Evolutionary conservation across 1,139 yeast species (phyloP), one percentile per base, ranked within the genome.

Genomic region (Geotrichum restrictum): DNA sequence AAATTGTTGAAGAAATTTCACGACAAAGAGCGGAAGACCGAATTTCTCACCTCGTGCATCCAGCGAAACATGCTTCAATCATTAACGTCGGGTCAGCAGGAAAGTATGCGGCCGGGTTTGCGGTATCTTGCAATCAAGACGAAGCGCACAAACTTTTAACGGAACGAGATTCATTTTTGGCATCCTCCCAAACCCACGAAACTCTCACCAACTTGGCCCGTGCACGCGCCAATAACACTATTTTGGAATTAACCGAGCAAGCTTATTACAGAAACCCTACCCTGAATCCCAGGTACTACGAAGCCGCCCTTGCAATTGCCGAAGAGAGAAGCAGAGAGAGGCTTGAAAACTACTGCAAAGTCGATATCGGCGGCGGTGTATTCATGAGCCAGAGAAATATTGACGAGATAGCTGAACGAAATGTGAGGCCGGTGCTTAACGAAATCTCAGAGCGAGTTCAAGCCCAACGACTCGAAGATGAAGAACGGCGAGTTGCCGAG

Each of bases 291-390:
- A 61, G 61, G 48, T 61, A 54, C 49, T 62, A 56, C 62, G 64
- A 65, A 51, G 72, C 67, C 43, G 78, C 84, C 36, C 41, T 49
- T 3, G 53, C 74, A 43, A 71, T 85, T 60, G 97, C 96, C 1
- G 87, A 85, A 65, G 77, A 78, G 61, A 79, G 81, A 60, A 71
- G 78, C 55, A 78, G 77, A 54, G 81, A 79, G 62, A 76, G 89
- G 62, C 65, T 79, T 54, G 78, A 73, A 52, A 65, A 67, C 57
- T 67, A 64, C 46, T 88, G 88, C 49, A 76, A 83, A 65, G 76
- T 88, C 61, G 78, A 88, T 63, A 72, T 91, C 59, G 98, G 98
- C 57, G 96, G 96, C 59, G 98, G 98, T 2, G 76, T 87, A 60
- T 80, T 79, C 62, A 82, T 91, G 77, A 76, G 86, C 47, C 85